Base-by-base conservation (phyloP, 1,284 basidiomycete species). In the Entoloma clypeatum region DNA sequence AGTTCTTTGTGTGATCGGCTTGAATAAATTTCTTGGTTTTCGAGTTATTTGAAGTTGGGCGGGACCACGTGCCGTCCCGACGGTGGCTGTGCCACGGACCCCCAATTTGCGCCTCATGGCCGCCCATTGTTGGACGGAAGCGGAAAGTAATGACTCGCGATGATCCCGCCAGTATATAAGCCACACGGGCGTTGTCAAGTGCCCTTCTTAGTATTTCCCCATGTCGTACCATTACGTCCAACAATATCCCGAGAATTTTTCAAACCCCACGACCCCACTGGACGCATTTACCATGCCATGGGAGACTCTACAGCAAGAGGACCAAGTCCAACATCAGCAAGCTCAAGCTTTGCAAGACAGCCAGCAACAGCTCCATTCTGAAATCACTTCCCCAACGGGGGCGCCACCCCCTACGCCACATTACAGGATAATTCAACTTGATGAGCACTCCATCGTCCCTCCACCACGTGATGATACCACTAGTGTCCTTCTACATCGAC, bases 211-310 rank as follows among this genome's bases (percentile, higher is more conserved):
- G 29, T 32, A 42, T 41, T 38, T 47, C 44, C 39, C 43, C 43
- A 61, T 59, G 57, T 57, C 59, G 47, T 58, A 53, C 43, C 44
- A 53, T 26, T 57, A 52, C 44, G 50, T 49, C 38, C 53, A 54
- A 36, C 56, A 50, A 48, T 44, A 47, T 39, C 49, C 43, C 45
- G 52, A 49, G 51, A 44, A 50, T 42, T 54, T 39, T 50, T 50
- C 50, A 7, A 44, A 53, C 35, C 47, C 53, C 31, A 43, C 48
- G 8, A 56, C 45, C 17, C 51, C 47, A 23, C 54, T 43, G 30
- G 49, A 51, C 36, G 43, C 44, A 26, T 58, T 53, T 53, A 52
- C 59, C 18, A 49, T n/a, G n/a, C n/a, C 54, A 34, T 61, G 60
- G 61, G 55, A 57, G 37, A 56, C 57, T 6, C 49, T 55, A 39